These are phyloP conservation scores for Nakazawaea holstii DNA, from an alignment of 805 yeast species.

Conservation along the genomic window DNA sequence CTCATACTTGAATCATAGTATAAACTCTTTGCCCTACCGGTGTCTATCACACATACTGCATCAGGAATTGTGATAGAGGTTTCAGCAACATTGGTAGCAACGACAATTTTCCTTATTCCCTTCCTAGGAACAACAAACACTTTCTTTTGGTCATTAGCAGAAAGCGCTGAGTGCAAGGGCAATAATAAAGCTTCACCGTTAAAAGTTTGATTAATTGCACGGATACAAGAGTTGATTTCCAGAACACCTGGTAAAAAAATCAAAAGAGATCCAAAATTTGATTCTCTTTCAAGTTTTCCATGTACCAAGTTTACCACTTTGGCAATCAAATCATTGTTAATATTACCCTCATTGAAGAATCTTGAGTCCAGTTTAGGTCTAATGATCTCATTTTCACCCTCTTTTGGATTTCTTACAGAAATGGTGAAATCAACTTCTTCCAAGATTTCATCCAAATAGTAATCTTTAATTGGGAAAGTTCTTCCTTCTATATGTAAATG, in stretches of 20 bases:
- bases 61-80: conserved; percentile 96
- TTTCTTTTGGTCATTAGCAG: conserved; percentile 74
- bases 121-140: conserved; percentile 57
- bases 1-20: conserved; percentile 64
- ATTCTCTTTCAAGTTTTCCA: conserved; percentile 31
- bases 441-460: conserved; percentile 65
- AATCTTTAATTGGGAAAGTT: conserved; percentile 84
- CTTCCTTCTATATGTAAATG: conserved; percentile 87
- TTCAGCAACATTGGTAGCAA: conserved; percentile 92
- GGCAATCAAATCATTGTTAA: conserved; percentile 71
- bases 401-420: conserved; percentile 15
- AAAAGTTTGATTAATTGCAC: conserved; percentile 22
- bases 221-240: conserved; percentile 69
- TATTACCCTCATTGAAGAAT: conserved; percentile 59
- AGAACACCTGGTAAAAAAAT: conserved; percentile 87
- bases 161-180: conserved; percentile 85
- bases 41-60: conserved; percentile 85
- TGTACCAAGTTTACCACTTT: conserved; percentile 52
- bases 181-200: conserved; percentile 35
- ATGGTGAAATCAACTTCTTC: conserved; percentile 52
- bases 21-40: conserved; percentile 79
- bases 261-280: conserved; percentile 65
- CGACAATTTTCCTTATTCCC: conserved; percentile 70
- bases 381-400: conserved; percentile 33
- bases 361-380: conserved; percentile 60